These are phyloP conservation scores for Lachnellula hyalina DNA, from an alignment of 2,329 filamentous ascomycete genomes.

Conservation along the genomic window DNA sequence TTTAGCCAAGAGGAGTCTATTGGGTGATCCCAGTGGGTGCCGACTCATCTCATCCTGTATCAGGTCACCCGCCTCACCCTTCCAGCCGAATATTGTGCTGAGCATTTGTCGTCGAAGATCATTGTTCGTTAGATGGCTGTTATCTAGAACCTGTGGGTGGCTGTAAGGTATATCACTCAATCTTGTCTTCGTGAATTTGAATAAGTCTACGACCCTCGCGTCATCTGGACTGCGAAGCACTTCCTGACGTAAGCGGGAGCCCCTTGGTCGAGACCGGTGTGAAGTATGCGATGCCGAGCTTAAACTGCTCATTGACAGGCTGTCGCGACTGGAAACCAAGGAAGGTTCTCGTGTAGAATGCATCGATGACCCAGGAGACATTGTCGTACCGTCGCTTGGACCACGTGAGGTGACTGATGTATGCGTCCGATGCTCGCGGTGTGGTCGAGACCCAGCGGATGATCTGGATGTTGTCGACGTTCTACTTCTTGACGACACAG, in stretches of 20 bases:
- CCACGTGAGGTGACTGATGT: constrained; percentile 49
- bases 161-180: constrained; percentile 80
- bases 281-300: constrained; percentile 35
- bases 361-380: constrained; percentile 60
- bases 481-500: constrained; percentile 30
- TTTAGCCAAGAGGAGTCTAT: constrained; percentile 77
- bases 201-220: constrained; percentile 67
- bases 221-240: constrained; percentile 74
- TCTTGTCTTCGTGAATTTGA: constrained; percentile 77
- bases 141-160: constrained; percentile 54
- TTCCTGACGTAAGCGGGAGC: constrained; percentile 73
- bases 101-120: constrained; percentile 88
- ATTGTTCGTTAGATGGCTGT: constrained; percentile 62
- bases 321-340: constrained; percentile 39
- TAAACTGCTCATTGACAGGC: constrained; percentile 49
- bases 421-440: constrained; percentile 35
- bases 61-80: constrained; percentile 73
- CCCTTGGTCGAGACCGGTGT: constrained; percentile 43
- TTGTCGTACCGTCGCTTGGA: constrained; percentile 60
- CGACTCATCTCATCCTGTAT: constrained; percentile 78
- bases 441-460: constrained; percentile 49
- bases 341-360: constrained; percentile 31
- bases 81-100: constrained; percentile 91
- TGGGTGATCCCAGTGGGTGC: constrained; percentile 68
- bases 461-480: constrained; percentile 44